A percentile compares a stretch with the other conserved stretches of the same genome.
phyloP scores from a whole-genome alignment of 1,284 basidiomycete genomes.

The Irpex lacteus region DNA sequence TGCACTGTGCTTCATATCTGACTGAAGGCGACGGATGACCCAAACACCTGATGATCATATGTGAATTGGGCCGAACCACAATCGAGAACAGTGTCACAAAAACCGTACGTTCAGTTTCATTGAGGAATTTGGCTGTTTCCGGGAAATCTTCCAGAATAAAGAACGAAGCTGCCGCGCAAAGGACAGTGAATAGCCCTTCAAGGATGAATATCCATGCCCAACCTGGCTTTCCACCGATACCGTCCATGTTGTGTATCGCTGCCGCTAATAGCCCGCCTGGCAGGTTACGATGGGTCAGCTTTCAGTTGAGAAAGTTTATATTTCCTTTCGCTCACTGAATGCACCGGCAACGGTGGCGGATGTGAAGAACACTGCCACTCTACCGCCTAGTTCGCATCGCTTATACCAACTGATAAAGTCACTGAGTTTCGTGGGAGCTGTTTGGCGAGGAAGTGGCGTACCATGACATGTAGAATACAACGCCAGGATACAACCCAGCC shows the following conservation, averaged over 20 bases:
- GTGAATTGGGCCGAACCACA: not conserved
- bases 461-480: slow-evolving; percentile 38
- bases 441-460: slow-evolving; percentile 11
- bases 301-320: not conserved
- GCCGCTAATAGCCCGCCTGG: slow-evolving; percentile 58
- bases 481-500: slow-evolving; percentile 36
- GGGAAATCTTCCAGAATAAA: slow-evolving; percentile 61
- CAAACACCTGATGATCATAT: slow-evolving; percentile 33
- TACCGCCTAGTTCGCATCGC: slow-evolving; percentile 57
- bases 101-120: slow-evolving; percentile 41
- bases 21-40: slow-evolving; percentile 44
- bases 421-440: not conserved
- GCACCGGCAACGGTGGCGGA: slow-evolving; percentile 69
- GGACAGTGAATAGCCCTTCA: slow-evolving; percentile 69
- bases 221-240: slow-evolving; percentile 56
- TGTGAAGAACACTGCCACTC: slow-evolving; percentile 65
- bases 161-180: slow-evolving; percentile 48
- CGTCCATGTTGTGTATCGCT: slow-evolving; percentile 70
- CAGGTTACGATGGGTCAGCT: not conserved
- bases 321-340: slow-evolving; percentile 45
- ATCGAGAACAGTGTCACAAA: not conserved
- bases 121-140: slow-evolving; percentile 56
- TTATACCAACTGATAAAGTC: slow-evolving; percentile 35
- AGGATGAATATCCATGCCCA: slow-evolving; percentile 77
- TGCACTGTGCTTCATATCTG: slow-evolving; percentile 45